Conservation (phyloP, 495 filamentous ascomycete species). For the Filosporella fistucella region DNA sequence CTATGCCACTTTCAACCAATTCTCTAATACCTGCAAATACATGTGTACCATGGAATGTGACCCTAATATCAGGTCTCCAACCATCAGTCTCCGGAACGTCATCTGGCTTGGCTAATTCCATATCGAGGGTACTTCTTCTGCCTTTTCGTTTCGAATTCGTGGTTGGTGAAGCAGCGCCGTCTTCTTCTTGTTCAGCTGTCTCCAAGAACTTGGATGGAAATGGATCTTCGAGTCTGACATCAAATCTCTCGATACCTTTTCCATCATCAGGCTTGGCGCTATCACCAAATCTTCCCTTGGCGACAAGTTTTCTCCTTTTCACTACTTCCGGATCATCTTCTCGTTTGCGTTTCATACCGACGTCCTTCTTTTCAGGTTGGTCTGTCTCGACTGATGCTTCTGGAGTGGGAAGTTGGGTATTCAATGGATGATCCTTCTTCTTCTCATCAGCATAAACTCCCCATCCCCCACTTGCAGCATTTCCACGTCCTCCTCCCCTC, state of each 20-base stretch:
- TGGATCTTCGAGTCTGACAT: constrained; percentile 54
- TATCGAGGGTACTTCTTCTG: constrained; percentile 29
- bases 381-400: constrained; percentile 25
- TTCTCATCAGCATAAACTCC: constrained; percentile 59
- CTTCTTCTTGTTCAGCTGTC: constrained; percentile 20
- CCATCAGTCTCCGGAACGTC: constrained; percentile 26
- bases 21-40: constrained; percentile 77
- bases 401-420: constrained; percentile 21
- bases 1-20: constrained; percentile 66
- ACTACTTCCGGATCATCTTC: constrained; percentile 29
- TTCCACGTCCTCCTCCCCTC: constrained; percentile 61
- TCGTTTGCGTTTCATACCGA: constrained; percentile 22
- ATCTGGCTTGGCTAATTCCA: constrained; percentile 23
- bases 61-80: constrained; percentile 54
- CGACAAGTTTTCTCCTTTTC: constrained; percentile 41
- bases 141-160: constrained; percentile 24
- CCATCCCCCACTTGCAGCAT: constrained; percentile 70
- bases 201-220: constrained; percentile 32
- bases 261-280: constrained; percentile 45
- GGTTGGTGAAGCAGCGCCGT: constrained; percentile 22
- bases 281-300: constrained; percentile 52
- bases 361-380: constrained; percentile 22
- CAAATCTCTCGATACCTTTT: constrained; percentile 52
- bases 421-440: constrained; percentile 20
- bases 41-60: constrained; percentile 69